Evolutionary conservation across 768 basidiomycete genomes (phyloP).

Genomic region (Pulveroboletus frians): DNA sequence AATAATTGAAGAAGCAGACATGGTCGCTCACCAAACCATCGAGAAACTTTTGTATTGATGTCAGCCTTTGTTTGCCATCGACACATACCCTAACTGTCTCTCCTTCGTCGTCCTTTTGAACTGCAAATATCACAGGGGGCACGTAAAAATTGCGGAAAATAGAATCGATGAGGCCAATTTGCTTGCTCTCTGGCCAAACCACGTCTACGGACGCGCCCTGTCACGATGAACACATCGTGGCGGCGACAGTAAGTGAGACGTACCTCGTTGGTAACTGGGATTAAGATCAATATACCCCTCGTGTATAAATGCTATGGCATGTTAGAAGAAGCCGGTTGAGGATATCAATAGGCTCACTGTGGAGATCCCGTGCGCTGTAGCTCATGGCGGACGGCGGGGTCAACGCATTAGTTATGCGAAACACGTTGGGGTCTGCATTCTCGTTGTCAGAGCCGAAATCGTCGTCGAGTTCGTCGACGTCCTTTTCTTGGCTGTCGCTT

Average conservation of each 20-base stretch:
- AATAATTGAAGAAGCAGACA: neutral
- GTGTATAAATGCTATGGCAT: constrained; percentile 52
- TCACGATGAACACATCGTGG: neutral
- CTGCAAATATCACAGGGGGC: constrained; percentile 47
- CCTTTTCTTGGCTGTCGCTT: constrained; percentile 28
- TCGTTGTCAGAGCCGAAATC: constrained; percentile 39
- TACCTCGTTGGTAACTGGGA: constrained; percentile 71
- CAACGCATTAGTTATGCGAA: constrained; percentile 41
- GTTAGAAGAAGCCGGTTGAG: constrained; percentile 1
- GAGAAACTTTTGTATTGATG: constrained; percentile 41
- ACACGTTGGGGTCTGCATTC: constrained; percentile 36
- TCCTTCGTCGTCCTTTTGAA: constrained; percentile 38
- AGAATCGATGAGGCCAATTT: constrained; percentile 49
- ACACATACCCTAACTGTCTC: constrained; percentile 41
- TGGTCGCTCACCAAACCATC: constrained; percentile 39
- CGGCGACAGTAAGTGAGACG: constrained; percentile 4
- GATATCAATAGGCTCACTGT: constrained; percentile 34
- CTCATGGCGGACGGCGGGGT: constrained; percentile 37
- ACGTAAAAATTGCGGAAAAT: constrained; percentile 51
- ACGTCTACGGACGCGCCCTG: constrained; percentile 43
- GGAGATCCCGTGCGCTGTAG: constrained; percentile 42
- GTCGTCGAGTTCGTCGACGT: constrained; percentile 46
- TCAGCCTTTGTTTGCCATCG: constrained; percentile 52
- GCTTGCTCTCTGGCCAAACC: constrained; percentile 71
- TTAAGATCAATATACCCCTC: constrained; percentile 65